Conservation (phyloP, 2,329 filamentous ascomycete species). For the Mycosphaerella arachidis region DNA sequence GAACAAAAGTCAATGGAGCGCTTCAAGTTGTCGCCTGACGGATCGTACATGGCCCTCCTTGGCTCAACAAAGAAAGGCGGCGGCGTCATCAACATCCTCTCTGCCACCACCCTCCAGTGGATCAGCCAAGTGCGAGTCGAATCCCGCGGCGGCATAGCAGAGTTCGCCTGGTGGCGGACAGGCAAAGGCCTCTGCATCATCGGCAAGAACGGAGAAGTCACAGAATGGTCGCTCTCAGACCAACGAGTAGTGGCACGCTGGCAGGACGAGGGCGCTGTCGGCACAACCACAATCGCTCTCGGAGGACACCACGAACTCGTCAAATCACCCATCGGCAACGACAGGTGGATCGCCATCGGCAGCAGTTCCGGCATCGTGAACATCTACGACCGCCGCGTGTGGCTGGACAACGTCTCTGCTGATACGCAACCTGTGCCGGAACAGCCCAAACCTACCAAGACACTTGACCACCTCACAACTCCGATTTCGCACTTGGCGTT, state of each 20-base stretch:
- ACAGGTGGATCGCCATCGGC: slow-evolving; percentile 85
- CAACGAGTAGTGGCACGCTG: slow-evolving; percentile 73
- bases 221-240: slow-evolving; percentile 73
- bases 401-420: slow-evolving; percentile 36
- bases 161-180: slow-evolving; percentile 89
- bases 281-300: slow-evolving; percentile 74
- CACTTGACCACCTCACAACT: slow-evolving; percentile 82
- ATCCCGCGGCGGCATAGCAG: slow-evolving; percentile 74
- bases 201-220: slow-evolving; percentile 82
- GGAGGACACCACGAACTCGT: slow-evolving; percentile 60
- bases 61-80: slow-evolving; percentile 79
- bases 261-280: slow-evolving; percentile 85
- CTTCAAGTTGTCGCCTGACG: slow-evolving; percentile 83
- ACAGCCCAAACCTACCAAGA: slow-evolving; percentile 66
- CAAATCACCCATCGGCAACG: slow-evolving; percentile 61
- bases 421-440: slow-evolving; percentile 48
- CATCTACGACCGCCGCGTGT: slow-evolving; percentile 76
- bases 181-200: slow-evolving; percentile 77
- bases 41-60: slow-evolving; percentile 76
- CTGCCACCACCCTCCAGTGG: slow-evolving; percentile 80
- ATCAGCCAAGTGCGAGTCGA: slow-evolving; percentile 76
- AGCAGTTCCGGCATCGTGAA: slow-evolving; percentile 86
- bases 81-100: slow-evolving; percentile 80
- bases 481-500: slow-evolving; percentile 76
- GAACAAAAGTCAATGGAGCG: slow-evolving; percentile 88